Evolutionary conservation across 495 filamentous ascomycete genomes (phyloP), one percentile per base, ranked within the genome.

Genomic region (Tuber magnatum): DNA sequence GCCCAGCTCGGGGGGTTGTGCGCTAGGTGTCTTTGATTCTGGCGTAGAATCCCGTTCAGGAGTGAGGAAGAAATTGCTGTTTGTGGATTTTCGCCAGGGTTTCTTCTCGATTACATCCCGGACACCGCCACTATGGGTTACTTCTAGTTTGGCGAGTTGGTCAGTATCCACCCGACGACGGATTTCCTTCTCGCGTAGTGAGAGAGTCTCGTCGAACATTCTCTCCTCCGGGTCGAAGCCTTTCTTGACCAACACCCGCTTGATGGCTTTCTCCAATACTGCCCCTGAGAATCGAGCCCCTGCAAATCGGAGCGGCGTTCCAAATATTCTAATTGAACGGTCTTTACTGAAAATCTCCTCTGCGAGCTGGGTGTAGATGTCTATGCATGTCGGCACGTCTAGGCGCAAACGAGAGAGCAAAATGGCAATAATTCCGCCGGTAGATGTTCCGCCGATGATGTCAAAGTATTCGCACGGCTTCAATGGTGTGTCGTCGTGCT

Each of bases 251-350:
- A 84, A 68, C 20, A 83, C 83, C 2, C 65, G 40, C 81, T 88
- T 89, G 82, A 98, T 97, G 1, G 93, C 94, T 78, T 97, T 93
- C 82, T 97, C 95, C 73, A 98, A 86, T 82, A 92, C 94, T 16
- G 91, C 94, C 9, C 94, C 95, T 84, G 97, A 97, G 88, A 97
- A 97, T 69, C 97, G 83, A 93, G 97, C 32, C 89, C 92, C 65
- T 89, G 90, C 80, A 92, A 96, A 0, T 92, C 94, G 74, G 97
- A 97, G 28, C 92, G 83, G 83, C n/a, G 77, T 69, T 16, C 83
- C 83, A n/a, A 82, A 75, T 2, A 84, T n/a, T n/a, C 74, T 81
- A 70, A 83, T 72, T 24, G 77, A 78, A 18, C 80, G 77, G 74
- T 84, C 83, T 48, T 83, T 79, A 69, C 84, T 80, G 76, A 79